Evolutionary conservation across 495 filamentous ascomycete genomes (phyloP).

Genomic region (Glutinoglossum americanum): DNA sequence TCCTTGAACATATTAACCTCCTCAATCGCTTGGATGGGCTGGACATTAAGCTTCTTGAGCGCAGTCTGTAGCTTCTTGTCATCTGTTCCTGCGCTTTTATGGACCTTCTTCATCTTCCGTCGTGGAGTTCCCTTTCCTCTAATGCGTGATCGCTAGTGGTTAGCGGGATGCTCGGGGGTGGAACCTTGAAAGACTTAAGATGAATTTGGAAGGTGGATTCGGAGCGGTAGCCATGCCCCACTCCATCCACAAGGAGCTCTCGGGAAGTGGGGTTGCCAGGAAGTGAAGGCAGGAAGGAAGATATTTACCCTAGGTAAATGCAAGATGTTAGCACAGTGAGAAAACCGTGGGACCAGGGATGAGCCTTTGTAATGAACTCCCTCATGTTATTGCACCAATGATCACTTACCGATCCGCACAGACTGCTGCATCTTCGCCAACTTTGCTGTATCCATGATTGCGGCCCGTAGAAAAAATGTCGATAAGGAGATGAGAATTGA

Average conservation of each 20-base stretch:
- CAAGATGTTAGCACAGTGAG: background rate
- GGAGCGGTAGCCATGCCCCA: background rate
- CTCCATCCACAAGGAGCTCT: background rate
- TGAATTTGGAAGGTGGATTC: background rate
- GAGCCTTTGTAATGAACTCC: too few relatives aligned
- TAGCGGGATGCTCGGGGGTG: background rate
- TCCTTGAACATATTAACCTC: conserved; percentile 99
- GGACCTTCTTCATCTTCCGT: conserved; percentile 94
- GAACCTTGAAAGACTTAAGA: background rate
- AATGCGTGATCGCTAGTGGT: conserved; percentile 2
- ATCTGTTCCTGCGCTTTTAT: conserved; percentile 72
- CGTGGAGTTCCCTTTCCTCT: conserved; percentile 97
- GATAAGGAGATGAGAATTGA: background rate
- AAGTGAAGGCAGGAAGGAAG: background rate
- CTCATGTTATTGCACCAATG: background rate
- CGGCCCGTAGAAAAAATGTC: background rate
- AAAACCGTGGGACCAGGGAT: background rate
- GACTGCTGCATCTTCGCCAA: conserved; percentile 57
- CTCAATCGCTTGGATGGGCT: conserved; percentile 96
- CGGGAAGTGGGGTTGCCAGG: background rate
- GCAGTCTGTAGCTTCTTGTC: conserved; percentile 98
- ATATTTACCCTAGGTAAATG: background rate
- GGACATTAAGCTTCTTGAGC: conserved; percentile 87
- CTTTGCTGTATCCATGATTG: conserved; percentile 49
- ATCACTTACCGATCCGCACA: conserved; percentile 53